phyloP scores from a whole-genome alignment of 2,329 filamentous ascomycete genomes.

The Taxawa tesnikishii region DNA sequence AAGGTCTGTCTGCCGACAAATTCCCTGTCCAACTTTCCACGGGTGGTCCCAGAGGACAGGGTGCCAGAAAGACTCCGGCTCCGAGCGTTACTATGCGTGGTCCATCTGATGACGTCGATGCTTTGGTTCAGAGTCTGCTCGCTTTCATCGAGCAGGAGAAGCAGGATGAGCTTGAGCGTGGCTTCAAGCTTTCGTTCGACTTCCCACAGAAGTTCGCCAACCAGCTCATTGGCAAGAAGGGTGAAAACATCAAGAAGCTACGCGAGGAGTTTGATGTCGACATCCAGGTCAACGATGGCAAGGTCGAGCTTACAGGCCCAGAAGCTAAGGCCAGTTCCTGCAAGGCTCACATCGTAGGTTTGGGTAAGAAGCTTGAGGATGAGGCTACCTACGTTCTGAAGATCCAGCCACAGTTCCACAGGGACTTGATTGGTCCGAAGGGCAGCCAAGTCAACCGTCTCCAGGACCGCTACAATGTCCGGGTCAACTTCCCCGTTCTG shows the following conservation, averaged over 20 bases:
- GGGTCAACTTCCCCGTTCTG: slow-evolving; percentile 86
- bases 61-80: slow-evolving; percentile 40
- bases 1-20: slow-evolving; percentile 31
- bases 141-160: slow-evolving; percentile 79
- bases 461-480: slow-evolving; percentile 83
- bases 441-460: slow-evolving; percentile 83
- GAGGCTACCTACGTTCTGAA: slow-evolving; percentile 80
- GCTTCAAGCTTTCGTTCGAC: slow-evolving; percentile 74
- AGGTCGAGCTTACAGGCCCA: slow-evolving; percentile 90
- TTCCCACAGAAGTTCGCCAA: slow-evolving; percentile 94
- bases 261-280: slow-evolving; percentile 60
- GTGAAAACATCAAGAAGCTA: slow-evolving; percentile 57
- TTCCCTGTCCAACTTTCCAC: slow-evolving; percentile 47
- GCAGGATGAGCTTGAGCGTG: slow-evolving; percentile 85
- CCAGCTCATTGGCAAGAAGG: slow-evolving; percentile 58
- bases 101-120: slow-evolving; percentile 58
- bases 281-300: slow-evolving; percentile 85
- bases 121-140: slow-evolving; percentile 58
- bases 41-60: slow-evolving; percentile 29
- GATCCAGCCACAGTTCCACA: slow-evolving; percentile 87
- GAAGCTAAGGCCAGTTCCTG: slow-evolving; percentile 87
- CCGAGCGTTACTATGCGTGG: slow-evolving; percentile 56
- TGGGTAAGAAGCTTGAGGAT: slow-evolving; percentile 77
- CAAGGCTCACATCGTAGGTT: slow-evolving; percentile 65
- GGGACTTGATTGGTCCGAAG: slow-evolving; percentile 81